Percentiles rank a stretch among this genome's conserved stretches.
Conservation (phyloP, 768 basidiomycete species). For the Rhodotorula babjevae region DNA sequence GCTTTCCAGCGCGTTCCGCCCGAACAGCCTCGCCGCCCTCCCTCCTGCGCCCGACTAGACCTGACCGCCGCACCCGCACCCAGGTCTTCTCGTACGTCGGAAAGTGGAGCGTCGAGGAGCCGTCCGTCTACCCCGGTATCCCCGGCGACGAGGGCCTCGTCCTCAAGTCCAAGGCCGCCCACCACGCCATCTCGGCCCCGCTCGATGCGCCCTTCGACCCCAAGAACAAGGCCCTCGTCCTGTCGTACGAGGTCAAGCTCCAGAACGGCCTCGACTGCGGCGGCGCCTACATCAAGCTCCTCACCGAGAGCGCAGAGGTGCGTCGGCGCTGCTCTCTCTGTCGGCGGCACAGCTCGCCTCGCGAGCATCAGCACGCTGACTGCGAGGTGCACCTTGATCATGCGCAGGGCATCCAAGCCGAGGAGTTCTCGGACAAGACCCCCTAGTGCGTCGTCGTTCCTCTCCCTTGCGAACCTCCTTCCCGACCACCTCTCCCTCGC, state of each 20-base stretch:
- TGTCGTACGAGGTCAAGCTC: constrained; percentile 98
- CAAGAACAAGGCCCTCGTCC: constrained; percentile 68
- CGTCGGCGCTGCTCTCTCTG: constrained; percentile 5
- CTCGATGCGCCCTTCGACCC: constrained; percentile 74
- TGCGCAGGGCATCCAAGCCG: constrained; percentile 72
- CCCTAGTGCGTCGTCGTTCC: constrained; percentile 61
- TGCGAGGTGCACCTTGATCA: too few species aligned
- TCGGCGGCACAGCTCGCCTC: too few species aligned
- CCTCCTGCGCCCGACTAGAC: too few species aligned
- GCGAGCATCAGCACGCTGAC: too few species aligned
- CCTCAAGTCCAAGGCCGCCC: constrained; percentile 92
- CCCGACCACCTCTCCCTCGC: too few species aligned
- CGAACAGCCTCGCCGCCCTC: neutral
- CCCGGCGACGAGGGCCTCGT: constrained; percentile 87
- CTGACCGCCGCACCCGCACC: neutral
- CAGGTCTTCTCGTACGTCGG: constrained; percentile 82
- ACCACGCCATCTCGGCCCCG: constrained; percentile 96
- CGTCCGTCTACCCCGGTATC: constrained; percentile 63
- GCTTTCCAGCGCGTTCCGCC: constrained; percentile 12
- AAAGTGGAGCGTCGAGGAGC: constrained; percentile 92
- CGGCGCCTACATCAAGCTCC: constrained; percentile 95
- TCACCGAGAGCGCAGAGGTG: constrained; percentile 52
- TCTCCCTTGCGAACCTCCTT: neutral
- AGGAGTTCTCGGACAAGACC: constrained; percentile 89
- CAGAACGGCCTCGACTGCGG: constrained; percentile 97